Percentiles rank a stretch among this genome's conserved stretches.
phyloP scores from a whole-genome alignment of 108 stramenopile species.

The Nannochloropsis oceanica region DNA sequence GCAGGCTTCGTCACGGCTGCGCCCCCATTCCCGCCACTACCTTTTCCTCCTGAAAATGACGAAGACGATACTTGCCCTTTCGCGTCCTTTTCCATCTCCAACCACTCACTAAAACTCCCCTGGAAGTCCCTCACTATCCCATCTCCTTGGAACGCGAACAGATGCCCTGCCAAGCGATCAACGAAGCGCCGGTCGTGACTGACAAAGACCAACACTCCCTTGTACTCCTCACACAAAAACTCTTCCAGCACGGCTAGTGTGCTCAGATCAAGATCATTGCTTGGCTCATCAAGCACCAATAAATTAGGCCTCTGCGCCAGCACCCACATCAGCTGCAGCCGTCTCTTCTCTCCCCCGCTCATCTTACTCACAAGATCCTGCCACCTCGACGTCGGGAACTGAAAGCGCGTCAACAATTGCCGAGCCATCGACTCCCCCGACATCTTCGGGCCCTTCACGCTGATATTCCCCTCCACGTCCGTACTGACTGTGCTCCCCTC shows the following conservation, averaged over 20 bases:
- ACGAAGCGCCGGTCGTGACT: slow-evolving; percentile 34
- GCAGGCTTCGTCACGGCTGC: neutral
- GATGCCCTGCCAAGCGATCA: slow-evolving; percentile 30
- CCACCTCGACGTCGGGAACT: slow-evolving; percentile 34
- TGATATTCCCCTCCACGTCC: neutral
- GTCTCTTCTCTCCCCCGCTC: slow-evolving; percentile 34
- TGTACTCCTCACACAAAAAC: slow-evolving; percentile 30
- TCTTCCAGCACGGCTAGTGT: slow-evolving; percentile 25
- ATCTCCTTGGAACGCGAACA: slow-evolving; percentile 33
- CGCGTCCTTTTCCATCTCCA: neutral
- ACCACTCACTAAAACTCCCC: slow-evolving; percentile 20
- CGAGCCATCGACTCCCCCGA: neutral
- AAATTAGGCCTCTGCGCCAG: slow-evolving; percentile 24
- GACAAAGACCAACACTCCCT: slow-evolving; percentile 19
- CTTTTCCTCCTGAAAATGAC: neutral
- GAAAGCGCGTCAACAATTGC: slow-evolving; percentile 16
- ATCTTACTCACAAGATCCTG: slow-evolving; percentile 23
- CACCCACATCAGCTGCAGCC: slow-evolving; percentile 32
- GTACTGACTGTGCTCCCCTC: neutral
- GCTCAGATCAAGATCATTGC: slow-evolving; percentile 30
- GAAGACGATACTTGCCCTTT: neutral
- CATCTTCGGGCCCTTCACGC: neutral
- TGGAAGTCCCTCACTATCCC: slow-evolving; percentile 24
- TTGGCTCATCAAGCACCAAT: slow-evolving; percentile 34
- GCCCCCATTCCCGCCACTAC: neutral